A percentile compares a stretch with the other conserved stretches of the same genome.
Conservation (phyloP, 202 grass and related monocot species). For the Dendrocalamus latiflorus region DNA sequence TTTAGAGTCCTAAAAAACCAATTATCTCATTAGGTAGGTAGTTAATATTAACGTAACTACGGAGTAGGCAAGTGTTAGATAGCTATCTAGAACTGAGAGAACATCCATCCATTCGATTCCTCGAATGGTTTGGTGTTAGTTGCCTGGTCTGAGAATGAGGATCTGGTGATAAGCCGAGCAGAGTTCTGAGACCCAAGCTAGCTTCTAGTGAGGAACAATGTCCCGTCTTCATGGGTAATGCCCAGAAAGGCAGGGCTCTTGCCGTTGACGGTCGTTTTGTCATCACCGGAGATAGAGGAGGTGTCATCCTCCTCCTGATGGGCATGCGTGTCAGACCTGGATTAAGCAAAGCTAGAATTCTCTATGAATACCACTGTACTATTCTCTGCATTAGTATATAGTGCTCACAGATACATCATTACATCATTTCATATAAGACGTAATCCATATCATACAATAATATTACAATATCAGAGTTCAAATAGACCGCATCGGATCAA, state of each 20-base stretch:
- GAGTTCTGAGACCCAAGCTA: slow-evolving; percentile 54
- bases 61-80: neutral
- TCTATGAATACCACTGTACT: too few species aligned
- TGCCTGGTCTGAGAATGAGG: slow-evolving; percentile 34
- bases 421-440: too few species aligned
- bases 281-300: neutral
- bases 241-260: slow-evolving; percentile 15
- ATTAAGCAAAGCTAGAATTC: too few species aligned
- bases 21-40: neutral
- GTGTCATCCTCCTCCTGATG: neutral
- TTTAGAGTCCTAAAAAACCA: too few species aligned
- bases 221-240: slow-evolving; percentile 28
- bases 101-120: neutral
- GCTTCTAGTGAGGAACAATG: slow-evolving; percentile 38
- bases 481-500: too few species aligned
- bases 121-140: neutral
- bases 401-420: too few species aligned
- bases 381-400: too few species aligned
- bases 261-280: slow-evolving; percentile 16
- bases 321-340: slow-evolving; percentile 11
- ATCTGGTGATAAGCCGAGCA: slow-evolving; percentile 45
- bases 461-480: too few species aligned
- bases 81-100: neutral
- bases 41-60: neutral
- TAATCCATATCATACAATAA: too few species aligned